These are phyloP conservation scores for Boechera retrofracta DNA, from an alignment of 345 rosid species.

Conservation along the genomic window DNA sequence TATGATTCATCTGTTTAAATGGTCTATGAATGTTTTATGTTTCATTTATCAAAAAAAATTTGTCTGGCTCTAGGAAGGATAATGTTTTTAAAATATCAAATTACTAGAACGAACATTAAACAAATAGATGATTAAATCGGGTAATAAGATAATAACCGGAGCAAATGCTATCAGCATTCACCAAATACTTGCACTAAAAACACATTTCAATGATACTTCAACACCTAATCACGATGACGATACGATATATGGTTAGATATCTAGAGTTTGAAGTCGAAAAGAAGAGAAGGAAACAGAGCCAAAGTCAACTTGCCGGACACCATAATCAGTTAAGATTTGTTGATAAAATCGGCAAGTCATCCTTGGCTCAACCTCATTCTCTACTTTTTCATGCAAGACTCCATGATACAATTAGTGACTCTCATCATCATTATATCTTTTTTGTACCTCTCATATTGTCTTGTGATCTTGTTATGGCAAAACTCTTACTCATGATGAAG, in stretches of 20 bases:
- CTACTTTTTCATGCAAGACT: conserved; percentile 42
- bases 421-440: conserved; percentile 3
- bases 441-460: conserved; percentile 6
- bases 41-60: neutral
- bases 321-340: neutral
- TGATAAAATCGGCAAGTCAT: conserved; percentile 44
- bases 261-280: conserved; percentile 36
- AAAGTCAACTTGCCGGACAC: conserved; percentile 43
- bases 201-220: neutral
- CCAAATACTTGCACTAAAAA: neutral
- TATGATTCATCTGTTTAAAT: neutral
- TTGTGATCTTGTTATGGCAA: conserved; percentile 30
- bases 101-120: too few species aligned
- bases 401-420: conserved; percentile 4
- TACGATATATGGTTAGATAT: neutral
- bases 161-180: neutral
- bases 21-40: neutral
- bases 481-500: neutral
- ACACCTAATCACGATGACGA: neutral
- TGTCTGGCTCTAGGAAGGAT: too few species aligned
- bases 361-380: conserved; percentile 46
- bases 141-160: too few species aligned
- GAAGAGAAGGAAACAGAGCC: conserved; percentile 44
- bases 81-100: too few species aligned
- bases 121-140: too few species aligned